Evolutionary conservation across 345 rosid species (phyloP).

Genomic region (Eucalyptus marginata): DNA sequence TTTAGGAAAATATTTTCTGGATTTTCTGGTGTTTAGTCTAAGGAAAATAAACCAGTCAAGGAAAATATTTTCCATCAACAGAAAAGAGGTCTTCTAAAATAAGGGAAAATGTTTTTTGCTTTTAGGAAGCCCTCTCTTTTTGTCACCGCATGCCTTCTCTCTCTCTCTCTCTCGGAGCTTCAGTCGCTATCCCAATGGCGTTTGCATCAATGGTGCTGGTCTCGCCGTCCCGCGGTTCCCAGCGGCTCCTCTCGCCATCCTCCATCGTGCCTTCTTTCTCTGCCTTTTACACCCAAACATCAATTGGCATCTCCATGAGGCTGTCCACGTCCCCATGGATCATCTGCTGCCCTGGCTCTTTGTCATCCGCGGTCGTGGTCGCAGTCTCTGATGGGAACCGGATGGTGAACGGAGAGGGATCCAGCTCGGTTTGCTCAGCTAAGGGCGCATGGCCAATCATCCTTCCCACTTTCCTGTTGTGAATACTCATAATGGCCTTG

Average conservation of each 20-base stretch:
- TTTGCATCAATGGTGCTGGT: background rate
- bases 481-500: too few relatives aligned
- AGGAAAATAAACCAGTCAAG: too few relatives aligned
- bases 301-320: background rate
- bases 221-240: background rate
- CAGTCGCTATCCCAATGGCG: background rate
- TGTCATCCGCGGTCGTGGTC: slow-evolving; percentile 17
- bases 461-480: background rate
- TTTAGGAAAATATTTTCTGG: too few relatives aligned
- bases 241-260: background rate
- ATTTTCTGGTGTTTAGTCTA: too few relatives aligned
- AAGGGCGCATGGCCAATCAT: slow-evolving; percentile 85
- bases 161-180: too few relatives aligned
- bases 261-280: background rate
- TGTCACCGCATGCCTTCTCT: too few relatives aligned
- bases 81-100: too few relatives aligned
- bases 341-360: background rate
- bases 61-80: too few relatives aligned
- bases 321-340: background rate
- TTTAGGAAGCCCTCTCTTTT: too few relatives aligned
- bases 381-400: slow-evolving; percentile 24
- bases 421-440: slow-evolving; percentile 91
- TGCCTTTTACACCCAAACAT: background rate
- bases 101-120: too few relatives aligned
- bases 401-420: slow-evolving; percentile 44